Evolutionary conservation across 352 stramenopile genomes (phyloP).

Genomic region (Phytopythium oedochilum): DNA sequence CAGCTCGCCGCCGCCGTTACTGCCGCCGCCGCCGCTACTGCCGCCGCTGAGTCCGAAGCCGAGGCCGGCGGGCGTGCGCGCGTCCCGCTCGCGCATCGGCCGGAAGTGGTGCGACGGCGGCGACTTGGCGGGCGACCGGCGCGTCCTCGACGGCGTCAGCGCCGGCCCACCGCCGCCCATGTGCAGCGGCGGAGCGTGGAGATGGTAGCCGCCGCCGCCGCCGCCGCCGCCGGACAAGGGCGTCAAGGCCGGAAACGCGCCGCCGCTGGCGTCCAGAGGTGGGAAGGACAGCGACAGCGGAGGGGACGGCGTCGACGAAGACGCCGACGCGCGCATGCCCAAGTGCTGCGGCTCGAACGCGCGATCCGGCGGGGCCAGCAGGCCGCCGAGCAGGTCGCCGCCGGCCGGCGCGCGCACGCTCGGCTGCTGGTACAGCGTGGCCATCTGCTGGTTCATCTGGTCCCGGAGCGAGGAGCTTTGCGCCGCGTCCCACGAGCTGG

Average conservation of each 20-base stretch:
- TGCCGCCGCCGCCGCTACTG: no score
- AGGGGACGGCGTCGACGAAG: background rate
- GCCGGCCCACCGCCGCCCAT: background rate
- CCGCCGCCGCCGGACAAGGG: background rate
- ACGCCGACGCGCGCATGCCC: background rate
- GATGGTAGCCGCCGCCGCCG: background rate
- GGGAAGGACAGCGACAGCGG: constrained; percentile 4
- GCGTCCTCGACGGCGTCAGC: constrained; percentile 22
- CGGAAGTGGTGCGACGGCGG: constrained; percentile 27
- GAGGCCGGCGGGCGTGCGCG: background rate
- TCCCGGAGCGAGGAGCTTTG: constrained; percentile 37
- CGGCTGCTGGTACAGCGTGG: constrained; percentile 51
- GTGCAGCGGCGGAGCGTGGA: background rate
- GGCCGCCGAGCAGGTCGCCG: constrained; percentile 23
- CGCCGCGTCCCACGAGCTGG: constrained; percentile 20
- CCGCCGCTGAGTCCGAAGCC: no score
- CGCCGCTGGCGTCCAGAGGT: background rate
- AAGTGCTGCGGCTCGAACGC: constrained; percentile 8
- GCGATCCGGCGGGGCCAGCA: no score
- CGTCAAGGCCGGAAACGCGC: background rate
- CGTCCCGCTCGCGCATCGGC: background rate
- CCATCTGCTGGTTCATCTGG: constrained; percentile 81
- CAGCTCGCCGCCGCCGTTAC: constrained; percentile 10
- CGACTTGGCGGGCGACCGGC: constrained; percentile 33
- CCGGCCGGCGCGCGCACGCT: constrained; percentile 23